phyloP scores from a whole-genome alignment of 768 basidiomycete species.

The Leccinum olivaceopallidum region DNA sequence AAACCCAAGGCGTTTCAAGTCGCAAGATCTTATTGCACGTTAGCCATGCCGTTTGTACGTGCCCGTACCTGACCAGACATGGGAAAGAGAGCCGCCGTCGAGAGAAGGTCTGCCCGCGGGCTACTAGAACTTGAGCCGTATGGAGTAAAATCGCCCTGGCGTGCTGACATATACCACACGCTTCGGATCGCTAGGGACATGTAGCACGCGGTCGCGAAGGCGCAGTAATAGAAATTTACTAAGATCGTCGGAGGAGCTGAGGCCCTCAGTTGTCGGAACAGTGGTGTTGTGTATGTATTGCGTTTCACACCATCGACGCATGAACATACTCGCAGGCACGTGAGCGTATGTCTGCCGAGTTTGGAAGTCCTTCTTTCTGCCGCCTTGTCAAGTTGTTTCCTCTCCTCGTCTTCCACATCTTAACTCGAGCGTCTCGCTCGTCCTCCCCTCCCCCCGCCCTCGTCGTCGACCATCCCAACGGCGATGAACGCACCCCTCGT shows the following conservation, averaged over 20 bases:
- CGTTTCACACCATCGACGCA: not conserved
- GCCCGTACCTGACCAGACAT: constrained; percentile 2
- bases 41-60: not conserved
- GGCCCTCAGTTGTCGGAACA: not conserved
- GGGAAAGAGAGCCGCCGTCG: not conserved
- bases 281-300: not conserved
- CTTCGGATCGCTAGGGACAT: not conserved
- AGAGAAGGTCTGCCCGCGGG: not conserved
- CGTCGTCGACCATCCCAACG: constrained; percentile 7
- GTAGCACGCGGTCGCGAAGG: constrained; percentile 3
- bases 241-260: not conserved
- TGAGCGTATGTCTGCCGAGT: constrained; percentile 20
- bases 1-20: constrained; percentile 16
- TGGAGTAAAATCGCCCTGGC: not conserved
- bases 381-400: constrained; percentile 14
- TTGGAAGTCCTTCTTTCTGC: constrained; percentile 28
- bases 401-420: constrained; percentile 17
- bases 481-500: constrained; percentile 32
- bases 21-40: not conserved
- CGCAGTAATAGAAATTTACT: not conserved
- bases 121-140: not conserved
- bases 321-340: constrained; percentile 11
- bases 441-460: constrained; percentile 3
- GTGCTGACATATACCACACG: not conserved
- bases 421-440: constrained; percentile 21